Conservation (phyloP, 129 eudicot genomes). For the Artemisia annua region DNA sequence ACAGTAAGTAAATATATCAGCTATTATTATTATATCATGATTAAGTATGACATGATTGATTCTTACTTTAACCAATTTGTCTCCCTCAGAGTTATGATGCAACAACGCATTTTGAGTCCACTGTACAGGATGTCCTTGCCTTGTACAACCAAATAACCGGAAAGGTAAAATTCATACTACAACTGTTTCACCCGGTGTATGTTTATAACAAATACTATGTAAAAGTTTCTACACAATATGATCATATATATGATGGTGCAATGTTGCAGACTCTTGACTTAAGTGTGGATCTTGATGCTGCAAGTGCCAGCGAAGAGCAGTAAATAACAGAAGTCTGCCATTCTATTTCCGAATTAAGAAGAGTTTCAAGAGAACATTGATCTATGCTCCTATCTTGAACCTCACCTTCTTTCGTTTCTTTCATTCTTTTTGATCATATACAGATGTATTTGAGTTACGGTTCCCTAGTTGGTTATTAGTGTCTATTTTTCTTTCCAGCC, state of each 20-base stretch:
- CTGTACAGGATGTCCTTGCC: constrained; percentile 59
- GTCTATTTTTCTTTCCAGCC: constrained; percentile 27
- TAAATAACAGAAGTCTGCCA: background rate
- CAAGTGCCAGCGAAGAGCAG: constrained; percentile 58
- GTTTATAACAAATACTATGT: no score
- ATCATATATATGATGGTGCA: constrained; percentile 5
- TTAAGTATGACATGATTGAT: background rate
- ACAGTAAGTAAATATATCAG: constrained; percentile 40
- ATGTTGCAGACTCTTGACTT: constrained; percentile 62
- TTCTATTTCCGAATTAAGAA: constrained; percentile 19
- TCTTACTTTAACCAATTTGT: background rate
- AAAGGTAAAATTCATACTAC: constrained; percentile 43
- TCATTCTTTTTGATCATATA: constrained; percentile 17
- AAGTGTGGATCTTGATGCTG: constrained; percentile 65
- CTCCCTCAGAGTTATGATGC: constrained; percentile 67
- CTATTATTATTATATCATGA: background rate
- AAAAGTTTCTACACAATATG: no score
- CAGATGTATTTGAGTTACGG: constrained; percentile 9
- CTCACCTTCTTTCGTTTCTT: background rate
- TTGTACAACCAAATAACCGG: constrained; percentile 66
- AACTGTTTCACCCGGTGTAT: background rate
- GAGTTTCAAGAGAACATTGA: constrained; percentile 7
- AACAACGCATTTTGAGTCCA: constrained; percentile 72
- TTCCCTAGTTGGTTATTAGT: constrained; percentile 19
- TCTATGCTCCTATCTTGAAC: background rate